phyloP scores from a whole-genome alignment of 2,329 filamentous ascomycete species.

The Alternaria novae-zelandiae region DNA sequence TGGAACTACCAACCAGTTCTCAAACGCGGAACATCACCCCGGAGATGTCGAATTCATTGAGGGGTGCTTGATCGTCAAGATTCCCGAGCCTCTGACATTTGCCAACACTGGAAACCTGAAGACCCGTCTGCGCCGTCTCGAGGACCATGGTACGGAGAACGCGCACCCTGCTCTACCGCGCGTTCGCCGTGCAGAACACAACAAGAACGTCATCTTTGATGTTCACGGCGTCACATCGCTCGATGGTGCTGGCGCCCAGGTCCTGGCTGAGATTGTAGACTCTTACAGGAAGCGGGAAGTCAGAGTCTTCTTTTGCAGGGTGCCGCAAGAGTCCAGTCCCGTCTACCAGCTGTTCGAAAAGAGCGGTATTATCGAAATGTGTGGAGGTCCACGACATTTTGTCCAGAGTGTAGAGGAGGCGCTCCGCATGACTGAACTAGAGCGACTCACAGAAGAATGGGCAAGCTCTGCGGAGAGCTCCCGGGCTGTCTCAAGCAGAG shows the following conservation, averaged over 20 bases:
- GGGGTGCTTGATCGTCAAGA: constrained; percentile 94
- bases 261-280: constrained; percentile 86
- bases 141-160: constrained; percentile 84
- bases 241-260: constrained; percentile 91
- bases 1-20: constrained; percentile 77
- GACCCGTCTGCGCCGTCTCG: constrained; percentile 78
- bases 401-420: constrained; percentile 85
- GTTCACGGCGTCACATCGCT: constrained; percentile 96
- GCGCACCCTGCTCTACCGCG: constrained; percentile 89
- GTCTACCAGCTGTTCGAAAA: constrained; percentile 76
- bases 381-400: constrained; percentile 79
- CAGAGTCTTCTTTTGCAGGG: constrained; percentile 74
- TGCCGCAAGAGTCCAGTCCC: constrained; percentile 56
- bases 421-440: constrained; percentile 77
- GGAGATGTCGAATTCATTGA: constrained; percentile 86
- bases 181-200: constrained; percentile 77
- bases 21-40: constrained; percentile 78
- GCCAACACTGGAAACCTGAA: constrained; percentile 95
- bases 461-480: constrained; percentile 34
- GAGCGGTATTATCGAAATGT: constrained; percentile 84
- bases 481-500: constrained; percentile 16
- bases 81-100: constrained; percentile 94
- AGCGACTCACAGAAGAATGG: constrained; percentile 57
- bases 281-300: constrained; percentile 79
- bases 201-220: constrained; percentile 93